A percentile compares a stretch with the other conserved stretches of the same genome.
Conservation (phyloP, 805 yeast genomes). For the Hanseniaspora lindneri region DNA sequence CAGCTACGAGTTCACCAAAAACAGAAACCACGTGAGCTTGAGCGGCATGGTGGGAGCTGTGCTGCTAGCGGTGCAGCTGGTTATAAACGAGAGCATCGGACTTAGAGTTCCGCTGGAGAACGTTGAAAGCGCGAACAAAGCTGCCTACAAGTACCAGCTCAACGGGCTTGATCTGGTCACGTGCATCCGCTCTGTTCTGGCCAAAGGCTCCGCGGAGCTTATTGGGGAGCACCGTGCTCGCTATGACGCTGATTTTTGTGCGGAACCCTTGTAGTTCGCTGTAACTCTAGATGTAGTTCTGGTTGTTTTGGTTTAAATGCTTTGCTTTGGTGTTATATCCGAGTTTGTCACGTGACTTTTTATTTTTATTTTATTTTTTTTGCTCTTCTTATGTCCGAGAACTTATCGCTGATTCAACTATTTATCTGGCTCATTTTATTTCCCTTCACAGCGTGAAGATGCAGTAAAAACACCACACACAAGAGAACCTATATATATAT, state of each 20-base stretch:
- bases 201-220: not conserved
- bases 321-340: no score
- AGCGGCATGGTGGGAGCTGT: constrained; percentile 32
- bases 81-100: constrained; percentile 33
- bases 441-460: no score
- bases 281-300: no score
- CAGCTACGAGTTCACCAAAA: constrained; percentile 37
- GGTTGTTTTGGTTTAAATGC: no score
- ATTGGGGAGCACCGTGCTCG: constrained; percentile 15
- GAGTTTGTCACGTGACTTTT: no score
- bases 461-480: no score
- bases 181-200: constrained; percentile 3
- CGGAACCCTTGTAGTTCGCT: no score
- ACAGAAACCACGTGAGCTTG: constrained; percentile 15
- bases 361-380: no score
- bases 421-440: no score
- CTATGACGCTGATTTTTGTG: constrained; percentile 17
- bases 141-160: not conserved
- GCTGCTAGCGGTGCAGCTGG: constrained; percentile 32
- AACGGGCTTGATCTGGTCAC: constrained; percentile 10
- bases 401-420: no score
- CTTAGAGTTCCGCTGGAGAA: not conserved
- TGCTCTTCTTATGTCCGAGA: no score
- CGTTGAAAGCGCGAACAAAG: not conserved
- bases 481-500: no score